A percentile compares a stretch with the other conserved stretches of the same genome.
phyloP scores from a whole-genome alignment of 768 basidiomycete genomes.

The Suillus spraguei region DNA sequence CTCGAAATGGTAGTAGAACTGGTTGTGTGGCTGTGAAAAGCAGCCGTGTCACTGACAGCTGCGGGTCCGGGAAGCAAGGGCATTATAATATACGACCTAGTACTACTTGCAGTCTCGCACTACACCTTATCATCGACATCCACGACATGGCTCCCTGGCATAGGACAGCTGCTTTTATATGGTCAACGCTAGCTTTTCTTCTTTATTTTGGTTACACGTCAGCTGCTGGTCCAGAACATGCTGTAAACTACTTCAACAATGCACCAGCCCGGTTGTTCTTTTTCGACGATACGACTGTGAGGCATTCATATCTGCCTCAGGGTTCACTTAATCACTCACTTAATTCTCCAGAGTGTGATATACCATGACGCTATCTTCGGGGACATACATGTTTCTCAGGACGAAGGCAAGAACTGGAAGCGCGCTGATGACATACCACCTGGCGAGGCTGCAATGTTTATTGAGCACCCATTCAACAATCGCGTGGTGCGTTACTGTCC shows the following conservation, averaged over 20 bases:
- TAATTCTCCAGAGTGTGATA: constrained; percentile 55
- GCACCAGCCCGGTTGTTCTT: constrained; percentile 81
- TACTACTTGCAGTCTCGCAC: not conserved
- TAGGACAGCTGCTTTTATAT: constrained; percentile 29
- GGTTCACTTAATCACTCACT: not conserved
- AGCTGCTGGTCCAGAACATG: constrained; percentile 51
- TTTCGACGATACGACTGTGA: constrained; percentile 89
- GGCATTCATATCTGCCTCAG: constrained; percentile 31
- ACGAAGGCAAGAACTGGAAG: constrained; percentile 83
- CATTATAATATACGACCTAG: too few species aligned
- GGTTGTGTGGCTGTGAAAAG: constrained; percentile 1
- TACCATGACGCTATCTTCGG: constrained; percentile 77
- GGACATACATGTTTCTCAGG: constrained; percentile 73
- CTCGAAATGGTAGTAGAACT: not conserved
- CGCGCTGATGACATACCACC: constrained; percentile 49
- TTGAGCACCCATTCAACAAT: constrained; percentile 88
- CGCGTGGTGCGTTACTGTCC: constrained; percentile 53
- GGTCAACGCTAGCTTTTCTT: constrained; percentile 27
- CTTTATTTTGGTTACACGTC: constrained; percentile 22
- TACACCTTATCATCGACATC: constrained; percentile 6
- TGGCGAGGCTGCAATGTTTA: constrained; percentile 68
- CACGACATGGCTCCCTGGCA: constrained; percentile 31
- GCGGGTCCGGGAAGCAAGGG: not conserved
- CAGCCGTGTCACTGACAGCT: not conserved
- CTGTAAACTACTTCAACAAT: constrained; percentile 62